Evolutionary conservation across 176 grass and related monocot genomes (phyloP).

Genomic region (Dactylis glomerata): DNA sequence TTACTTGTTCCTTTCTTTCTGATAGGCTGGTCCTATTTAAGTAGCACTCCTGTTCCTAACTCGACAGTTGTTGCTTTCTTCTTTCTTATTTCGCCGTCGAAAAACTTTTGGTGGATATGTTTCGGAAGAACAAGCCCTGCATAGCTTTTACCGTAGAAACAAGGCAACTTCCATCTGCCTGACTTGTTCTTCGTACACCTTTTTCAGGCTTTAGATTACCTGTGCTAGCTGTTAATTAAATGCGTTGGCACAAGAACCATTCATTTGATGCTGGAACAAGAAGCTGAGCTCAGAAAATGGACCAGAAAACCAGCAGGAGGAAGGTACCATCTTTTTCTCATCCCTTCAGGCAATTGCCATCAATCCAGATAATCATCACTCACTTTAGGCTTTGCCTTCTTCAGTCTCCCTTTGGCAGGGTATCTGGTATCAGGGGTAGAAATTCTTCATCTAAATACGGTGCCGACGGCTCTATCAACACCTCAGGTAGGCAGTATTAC

Average conservation of each 20-base stretch:
- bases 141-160: neutral
- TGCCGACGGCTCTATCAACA: neutral
- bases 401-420: constrained; percentile 32
- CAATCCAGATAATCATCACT: neutral
- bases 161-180: neutral
- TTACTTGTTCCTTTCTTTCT: neutral
- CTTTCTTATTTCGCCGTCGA: neutral
- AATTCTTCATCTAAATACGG: neutral
- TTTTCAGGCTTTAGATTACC: constrained; percentile 4
- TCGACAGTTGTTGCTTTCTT: neutral
- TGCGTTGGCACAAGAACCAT: neutral
- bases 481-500: constrained; percentile 14
- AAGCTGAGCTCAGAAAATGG: constrained; percentile 22
- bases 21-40: constrained; percentile 40
- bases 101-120: neutral
- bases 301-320: constrained; percentile 29
- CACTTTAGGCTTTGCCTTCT: neutral
- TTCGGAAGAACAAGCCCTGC: constrained; percentile 15
- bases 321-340: constrained; percentile 29
- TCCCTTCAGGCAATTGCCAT: neutral
- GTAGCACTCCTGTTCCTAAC: constrained; percentile 14
- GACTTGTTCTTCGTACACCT: constrained; percentile 14
- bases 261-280: constrained; percentile 13
- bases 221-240: neutral
- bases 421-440: neutral